Percentiles rank a stretch among this genome's conserved stretches.
phyloP scores from a whole-genome alignment of 805 yeast genomes.

The Barnettozyma populi region DNA sequence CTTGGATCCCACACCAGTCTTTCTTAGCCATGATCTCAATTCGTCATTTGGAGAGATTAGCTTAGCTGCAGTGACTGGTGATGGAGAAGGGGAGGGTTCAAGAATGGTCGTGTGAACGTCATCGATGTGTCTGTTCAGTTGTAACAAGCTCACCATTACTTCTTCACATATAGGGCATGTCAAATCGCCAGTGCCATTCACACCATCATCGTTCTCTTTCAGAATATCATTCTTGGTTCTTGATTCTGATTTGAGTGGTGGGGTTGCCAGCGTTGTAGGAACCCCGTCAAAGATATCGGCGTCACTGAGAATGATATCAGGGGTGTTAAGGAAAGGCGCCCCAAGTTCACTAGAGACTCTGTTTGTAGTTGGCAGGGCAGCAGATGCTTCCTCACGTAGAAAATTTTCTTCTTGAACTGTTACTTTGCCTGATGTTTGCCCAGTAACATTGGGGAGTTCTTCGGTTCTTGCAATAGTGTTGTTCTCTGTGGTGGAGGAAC shows the following conservation, averaged over 20 bases:
- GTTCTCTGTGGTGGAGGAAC: background rate
- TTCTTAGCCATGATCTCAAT: conserved; percentile 39
- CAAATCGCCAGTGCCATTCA: conserved; percentile 1
- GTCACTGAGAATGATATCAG: conserved; percentile 12
- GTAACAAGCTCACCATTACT: conserved; percentile 45
- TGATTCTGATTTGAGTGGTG: background rate
- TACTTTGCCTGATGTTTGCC: background rate
- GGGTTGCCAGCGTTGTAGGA: background rate
- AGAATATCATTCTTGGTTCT: background rate
- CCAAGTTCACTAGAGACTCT: background rate
- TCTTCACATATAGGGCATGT: conserved; percentile 71
- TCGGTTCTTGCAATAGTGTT: background rate
- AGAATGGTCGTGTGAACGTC: conserved; percentile 41
- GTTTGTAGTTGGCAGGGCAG: no score
- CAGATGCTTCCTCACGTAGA: background rate
- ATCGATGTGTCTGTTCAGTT: conserved; percentile 68
- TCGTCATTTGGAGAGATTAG: conserved; percentile 25
- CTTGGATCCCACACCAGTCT: conserved; percentile 34
- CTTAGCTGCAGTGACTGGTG: background rate
- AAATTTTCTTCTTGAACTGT: background rate
- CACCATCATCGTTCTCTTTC: conserved; percentile 2
- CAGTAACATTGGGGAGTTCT: background rate
- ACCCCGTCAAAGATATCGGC: conserved; percentile 7
- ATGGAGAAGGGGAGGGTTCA: background rate
- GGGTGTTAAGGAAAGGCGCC: conserved; percentile 3